Evolutionary conservation across 1,139 yeast genomes (phyloP), one percentile per base, ranked within the genome.

Genomic region (Arxiozyma heterogenica): DNA sequence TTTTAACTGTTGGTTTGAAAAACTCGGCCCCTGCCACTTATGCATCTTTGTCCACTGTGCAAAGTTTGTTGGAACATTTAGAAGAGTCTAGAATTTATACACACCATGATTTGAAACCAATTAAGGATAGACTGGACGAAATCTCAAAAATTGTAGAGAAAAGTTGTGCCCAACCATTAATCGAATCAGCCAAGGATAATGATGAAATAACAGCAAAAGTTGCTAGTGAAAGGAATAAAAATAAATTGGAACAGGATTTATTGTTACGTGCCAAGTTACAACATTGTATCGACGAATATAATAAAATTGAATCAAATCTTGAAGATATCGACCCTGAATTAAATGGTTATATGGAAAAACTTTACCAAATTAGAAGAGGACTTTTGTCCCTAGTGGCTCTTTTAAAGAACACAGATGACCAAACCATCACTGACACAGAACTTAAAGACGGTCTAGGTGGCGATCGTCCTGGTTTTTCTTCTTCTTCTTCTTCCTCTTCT

Each of bases 1-100:
- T 90, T 68, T 80, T 91, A 60, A 88, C 98, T 1, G 94, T 94
- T 58, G 98, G 98, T 2, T 76, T 89, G 61, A 86, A 86, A 54
- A 84, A 89, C 61, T 80, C 88, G 47, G 96, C 96, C 0, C 96
- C 97, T 1, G 96, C 97, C 2, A 88, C 96, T 1, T 93, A 86
- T 71, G 90, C 96, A 9, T 86, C 95, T 8, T 74, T 91, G 50
- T 78, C 90, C 48, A 88, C 97, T 0, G 95, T 93, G 12, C 83
- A 83, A 70, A 81, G 93, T 62, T 73, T 93, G 56, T 75, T 93
- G 59, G 86, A 82, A 58, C 98, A 91, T 70, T 74, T 91, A 57
- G 79, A 81, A 60, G 96, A 87, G 64, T 81, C 89, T 54, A 83
- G 82, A 55, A 88, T 87, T 20, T 90, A 84, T 69, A 90, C 97